Evolutionary conservation across 768 basidiomycete species (phyloP), one percentile per base, ranked within the genome.

Genomic region (Agrocybe chaxingu): DNA sequence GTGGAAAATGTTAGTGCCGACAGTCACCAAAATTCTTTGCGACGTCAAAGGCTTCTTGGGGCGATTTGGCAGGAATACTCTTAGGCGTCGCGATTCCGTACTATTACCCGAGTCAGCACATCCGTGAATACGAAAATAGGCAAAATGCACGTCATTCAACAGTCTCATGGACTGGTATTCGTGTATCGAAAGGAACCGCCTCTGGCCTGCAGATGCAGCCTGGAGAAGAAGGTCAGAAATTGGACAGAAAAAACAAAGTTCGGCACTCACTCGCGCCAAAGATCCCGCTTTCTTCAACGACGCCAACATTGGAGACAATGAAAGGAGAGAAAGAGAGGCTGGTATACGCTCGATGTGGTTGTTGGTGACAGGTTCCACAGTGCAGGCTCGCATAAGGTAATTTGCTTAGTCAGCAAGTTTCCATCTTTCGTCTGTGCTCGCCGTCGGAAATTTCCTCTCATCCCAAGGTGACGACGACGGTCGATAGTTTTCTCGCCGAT

Each of bases 101-200:
- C 95, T 98, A 60, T 11, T 19, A 5, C n/a, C 2, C 4, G 16
- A 13, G 2, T 40, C 37, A 51, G 19, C 8, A 13, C 4, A 12
- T 24, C 4, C 29, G 36, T 24, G 7, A 31, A 1, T 45, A 34
- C 33, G 43, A 11, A 29, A 40, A 44, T 18, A 16, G 31, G 45
- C 40, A 34, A 12, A 38, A 48, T 77, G 62, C 65, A 98, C 96
- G 56, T 92, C 86, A 74, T 98, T 97, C 59, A 99, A 81, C 41
- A 99, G 78, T 57, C 87, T 85, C 70, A 98, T 89, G 39, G 94
- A 96, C 70, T 98, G 95, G 74, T 97, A 92, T 74, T 99, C 97
- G 72, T 99, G 97, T 62, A 99, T 94, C 19, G 93, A 96, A 62
- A 98, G 83, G 67, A 84, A 89, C 57, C 94, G 90, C 74, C 79